Percentiles rank a stretch among this genome's conserved stretches.
Evolutionary conservation across 495 filamentous ascomycete genomes (phyloP).

Genomic region (Xylaria scruposa): DNA sequence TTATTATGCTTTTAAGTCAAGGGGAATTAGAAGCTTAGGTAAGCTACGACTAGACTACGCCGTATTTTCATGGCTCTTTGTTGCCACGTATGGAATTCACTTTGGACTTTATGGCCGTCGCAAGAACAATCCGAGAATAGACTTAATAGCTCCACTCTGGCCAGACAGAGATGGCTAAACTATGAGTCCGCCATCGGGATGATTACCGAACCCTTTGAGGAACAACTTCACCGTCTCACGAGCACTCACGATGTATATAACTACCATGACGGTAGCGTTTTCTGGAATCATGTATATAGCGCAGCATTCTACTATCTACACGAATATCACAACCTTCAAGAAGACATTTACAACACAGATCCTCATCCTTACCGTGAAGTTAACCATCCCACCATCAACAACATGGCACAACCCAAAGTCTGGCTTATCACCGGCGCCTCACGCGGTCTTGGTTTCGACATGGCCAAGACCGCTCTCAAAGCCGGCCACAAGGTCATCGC

Average conservation of each 20-base stretch:
- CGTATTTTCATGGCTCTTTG: not conserved
- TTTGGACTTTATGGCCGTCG: not conserved
- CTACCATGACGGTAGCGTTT: not conserved
- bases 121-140: not conserved
- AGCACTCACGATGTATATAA: constrained; percentile 11
- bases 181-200: constrained; percentile 11
- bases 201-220: not conserved
- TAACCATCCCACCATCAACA: not conserved
- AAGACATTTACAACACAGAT: constrained; percentile 3
- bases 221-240: not conserved
- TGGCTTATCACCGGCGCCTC: constrained; percentile 58
- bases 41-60: not conserved
- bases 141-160: not conserved
- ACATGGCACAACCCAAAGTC: constrained; percentile 37
- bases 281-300: not conserved
- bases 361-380: not conserved
- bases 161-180: not conserved
- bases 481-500: constrained; percentile 53
- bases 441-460: constrained; percentile 48
- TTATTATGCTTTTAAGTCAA: too few relatives aligned
- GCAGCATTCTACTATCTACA: not conserved
- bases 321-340: not conserved
- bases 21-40: not conserved
- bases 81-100: not conserved
- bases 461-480: constrained; percentile 44